A percentile compares a stretch with the other conserved stretches of the same genome.
These are phyloP conservation scores for Medicago arabica DNA, from an alignment of 306 rosid species.

Conservation along the genomic window DNA sequence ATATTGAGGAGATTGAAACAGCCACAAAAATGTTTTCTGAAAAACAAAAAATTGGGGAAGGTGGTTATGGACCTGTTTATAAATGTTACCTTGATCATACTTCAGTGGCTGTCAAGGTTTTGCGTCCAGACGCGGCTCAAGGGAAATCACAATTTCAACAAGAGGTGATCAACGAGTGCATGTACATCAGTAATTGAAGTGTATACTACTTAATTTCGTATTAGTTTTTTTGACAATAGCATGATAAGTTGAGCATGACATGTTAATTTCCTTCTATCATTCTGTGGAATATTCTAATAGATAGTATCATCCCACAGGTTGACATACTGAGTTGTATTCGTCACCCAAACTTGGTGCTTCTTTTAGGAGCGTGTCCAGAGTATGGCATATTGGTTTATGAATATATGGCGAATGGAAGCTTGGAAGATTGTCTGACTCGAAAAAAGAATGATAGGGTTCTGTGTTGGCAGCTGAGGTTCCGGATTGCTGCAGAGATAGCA, in stretches of 20 bases:
- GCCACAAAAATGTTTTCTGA: slow-evolving; percentile 67
- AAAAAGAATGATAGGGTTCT: slow-evolving; percentile 51
- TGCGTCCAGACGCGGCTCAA: slow-evolving; percentile 54
- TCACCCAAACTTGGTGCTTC: slow-evolving; percentile 98
- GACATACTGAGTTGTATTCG: slow-evolving; percentile 92
- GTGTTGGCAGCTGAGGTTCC: slow-evolving; percentile 80
- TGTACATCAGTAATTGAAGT: slow-evolving; percentile 45
- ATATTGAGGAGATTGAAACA: slow-evolving; percentile 75
- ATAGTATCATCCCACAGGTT: slow-evolving; percentile 50
- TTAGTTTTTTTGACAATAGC: background rate
- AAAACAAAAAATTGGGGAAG: slow-evolving; percentile 89
- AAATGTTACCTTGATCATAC: slow-evolving; percentile 77
- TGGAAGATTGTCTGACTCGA: slow-evolving; percentile 68
- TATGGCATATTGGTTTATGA: slow-evolving; percentile 82
- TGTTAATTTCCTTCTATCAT: background rate
- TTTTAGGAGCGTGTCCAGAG: slow-evolving; percentile 95
- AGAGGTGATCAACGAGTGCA: slow-evolving; percentile 70
- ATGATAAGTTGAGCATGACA: background rate
- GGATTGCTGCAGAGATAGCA: slow-evolving; percentile 81
- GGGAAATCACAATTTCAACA: slow-evolving; percentile 81
- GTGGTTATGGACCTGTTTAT: slow-evolving; percentile 92
- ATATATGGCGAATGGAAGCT: slow-evolving; percentile 94
- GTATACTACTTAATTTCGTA: slow-evolving; percentile 27
- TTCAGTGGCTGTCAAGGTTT: slow-evolving; percentile 83
- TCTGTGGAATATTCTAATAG: background rate